phyloP scores from a whole-genome alignment of 352 stramenopile genomes.

The Phytophthora pluvialis region DNA sequence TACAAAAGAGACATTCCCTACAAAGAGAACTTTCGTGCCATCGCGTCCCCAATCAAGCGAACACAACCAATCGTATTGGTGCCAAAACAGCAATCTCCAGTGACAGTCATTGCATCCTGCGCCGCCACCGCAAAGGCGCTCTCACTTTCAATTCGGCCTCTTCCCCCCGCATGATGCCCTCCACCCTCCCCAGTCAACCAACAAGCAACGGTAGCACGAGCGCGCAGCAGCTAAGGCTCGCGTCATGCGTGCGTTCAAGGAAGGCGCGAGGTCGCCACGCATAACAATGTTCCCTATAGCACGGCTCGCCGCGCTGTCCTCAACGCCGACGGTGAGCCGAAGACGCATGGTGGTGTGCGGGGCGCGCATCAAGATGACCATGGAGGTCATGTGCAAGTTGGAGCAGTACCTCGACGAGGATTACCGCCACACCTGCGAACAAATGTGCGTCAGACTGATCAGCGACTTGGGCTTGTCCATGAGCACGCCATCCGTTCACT shows the following conservation, averaged over 20 bases:
- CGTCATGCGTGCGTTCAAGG: no score
- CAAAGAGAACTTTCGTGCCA: no score
- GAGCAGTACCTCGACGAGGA: neutral
- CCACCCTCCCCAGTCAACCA: no score
- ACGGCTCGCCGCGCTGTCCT: conserved; percentile 6
- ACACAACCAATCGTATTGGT: no score
- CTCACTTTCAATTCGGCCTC: no score
- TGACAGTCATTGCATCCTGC: no score
- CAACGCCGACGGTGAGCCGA: neutral
- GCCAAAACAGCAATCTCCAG: no score
- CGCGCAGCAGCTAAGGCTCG: neutral
- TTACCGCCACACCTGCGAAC: neutral
- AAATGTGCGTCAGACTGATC: neutral
- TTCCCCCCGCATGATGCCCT: no score
- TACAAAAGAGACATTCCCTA: no score
- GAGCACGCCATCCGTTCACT: conserved; percentile 13
- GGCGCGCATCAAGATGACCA: neutral
- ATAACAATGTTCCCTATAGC: conserved; percentile 15
- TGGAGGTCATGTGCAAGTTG: neutral
- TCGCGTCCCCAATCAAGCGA: no score
- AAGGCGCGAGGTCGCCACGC: neutral
- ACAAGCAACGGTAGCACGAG: conserved; percentile 1
- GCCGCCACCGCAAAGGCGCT: no score
- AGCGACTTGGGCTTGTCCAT: conserved; percentile 20
- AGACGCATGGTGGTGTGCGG: neutral